Evolutionary conservation across 257 asterid genomes (phyloP).

Genomic region (Primulina tabacum): DNA sequence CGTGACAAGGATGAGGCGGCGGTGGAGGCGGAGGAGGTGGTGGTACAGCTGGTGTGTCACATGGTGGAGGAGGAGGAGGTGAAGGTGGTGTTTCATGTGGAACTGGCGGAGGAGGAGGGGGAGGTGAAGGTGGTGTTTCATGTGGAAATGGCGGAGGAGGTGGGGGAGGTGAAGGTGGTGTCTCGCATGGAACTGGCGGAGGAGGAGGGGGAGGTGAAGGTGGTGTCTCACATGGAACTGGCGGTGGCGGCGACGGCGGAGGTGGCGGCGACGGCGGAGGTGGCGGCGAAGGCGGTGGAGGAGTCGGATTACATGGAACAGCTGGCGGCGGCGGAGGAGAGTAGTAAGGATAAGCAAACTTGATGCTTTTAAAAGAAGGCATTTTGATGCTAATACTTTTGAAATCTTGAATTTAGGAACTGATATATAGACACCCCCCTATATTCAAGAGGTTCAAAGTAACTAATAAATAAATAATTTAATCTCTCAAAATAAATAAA

Average conservation of each 20-base stretch:
- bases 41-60: neutral
- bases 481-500: neutral
- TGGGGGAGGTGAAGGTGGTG: neutral
- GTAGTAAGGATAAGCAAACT: conserved; percentile 38
- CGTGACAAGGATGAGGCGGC: neutral
- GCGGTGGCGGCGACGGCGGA: neutral
- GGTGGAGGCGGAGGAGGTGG: neutral
- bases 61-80: neutral
- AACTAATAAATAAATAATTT: too few relatives aligned
- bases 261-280: neutral
- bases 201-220: neutral
- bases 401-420: neutral
- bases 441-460: neutral
- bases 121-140: too few relatives aligned
- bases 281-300: neutral
- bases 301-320: neutral
- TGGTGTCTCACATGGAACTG: neutral
- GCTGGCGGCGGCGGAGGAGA: neutral
- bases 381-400: conserved; percentile 12
- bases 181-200: neutral
- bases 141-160: neutral
- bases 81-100: neutral
- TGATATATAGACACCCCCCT: neutral
- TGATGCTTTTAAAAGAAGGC: conserved; percentile 32
- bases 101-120: neutral